Evolutionary conservation across 495 filamentous ascomycete genomes (phyloP).

Genomic region (Entonaema liquescens): DNA sequence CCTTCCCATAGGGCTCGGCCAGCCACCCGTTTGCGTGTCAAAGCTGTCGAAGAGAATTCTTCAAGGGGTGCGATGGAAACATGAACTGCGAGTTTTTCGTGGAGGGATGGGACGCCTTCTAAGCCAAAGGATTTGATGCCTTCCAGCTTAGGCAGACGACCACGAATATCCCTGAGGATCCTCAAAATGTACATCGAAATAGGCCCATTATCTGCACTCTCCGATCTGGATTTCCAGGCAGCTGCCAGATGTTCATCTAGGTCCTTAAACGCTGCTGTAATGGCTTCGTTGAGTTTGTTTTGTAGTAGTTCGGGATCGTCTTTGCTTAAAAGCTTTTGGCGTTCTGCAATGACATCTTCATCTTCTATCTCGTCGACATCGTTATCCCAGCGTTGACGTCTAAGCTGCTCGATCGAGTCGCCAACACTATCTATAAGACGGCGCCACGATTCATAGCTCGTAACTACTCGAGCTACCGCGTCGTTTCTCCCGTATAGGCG

Average conservation of each 20-base stretch:
- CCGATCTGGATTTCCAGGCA: slow-evolving; percentile 55
- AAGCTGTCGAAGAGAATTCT: slow-evolving; percentile 49
- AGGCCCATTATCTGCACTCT: slow-evolving; percentile 55
- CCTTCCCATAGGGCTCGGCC: slow-evolving; percentile 80
- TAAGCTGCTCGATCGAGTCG: slow-evolving; percentile 70
- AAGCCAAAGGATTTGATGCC: slow-evolving; percentile 57
- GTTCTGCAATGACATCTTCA: slow-evolving; percentile 72
- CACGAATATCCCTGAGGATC: slow-evolving; percentile 76
- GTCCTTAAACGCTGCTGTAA: slow-evolving; percentile 64
- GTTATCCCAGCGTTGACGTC: slow-evolving; percentile 76
- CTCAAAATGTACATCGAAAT: slow-evolving; percentile 79
- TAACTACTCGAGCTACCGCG: slow-evolving; percentile 65
- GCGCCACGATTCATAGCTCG: slow-evolving; percentile 74
- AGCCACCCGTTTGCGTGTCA: slow-evolving; percentile 52
- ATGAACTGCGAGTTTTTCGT: slow-evolving; percentile 59
- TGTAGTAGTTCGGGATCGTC: slow-evolving; percentile 76
- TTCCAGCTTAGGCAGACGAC: slow-evolving; percentile 65
- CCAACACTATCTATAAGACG: slow-evolving; percentile 67
- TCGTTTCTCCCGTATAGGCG: slow-evolving; percentile 71
- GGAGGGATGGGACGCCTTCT: slow-evolving; percentile 64
- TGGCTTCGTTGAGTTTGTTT: slow-evolving; percentile 64
- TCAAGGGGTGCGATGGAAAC: slow-evolving; percentile 51
- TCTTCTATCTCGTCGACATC: slow-evolving; percentile 79
- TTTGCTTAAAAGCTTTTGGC: slow-evolving; percentile 69
- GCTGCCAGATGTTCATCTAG: slow-evolving; percentile 64